Base-by-base conservation (phyloP, 805 yeast species). In the Soucietia sequanensis region DNA sequence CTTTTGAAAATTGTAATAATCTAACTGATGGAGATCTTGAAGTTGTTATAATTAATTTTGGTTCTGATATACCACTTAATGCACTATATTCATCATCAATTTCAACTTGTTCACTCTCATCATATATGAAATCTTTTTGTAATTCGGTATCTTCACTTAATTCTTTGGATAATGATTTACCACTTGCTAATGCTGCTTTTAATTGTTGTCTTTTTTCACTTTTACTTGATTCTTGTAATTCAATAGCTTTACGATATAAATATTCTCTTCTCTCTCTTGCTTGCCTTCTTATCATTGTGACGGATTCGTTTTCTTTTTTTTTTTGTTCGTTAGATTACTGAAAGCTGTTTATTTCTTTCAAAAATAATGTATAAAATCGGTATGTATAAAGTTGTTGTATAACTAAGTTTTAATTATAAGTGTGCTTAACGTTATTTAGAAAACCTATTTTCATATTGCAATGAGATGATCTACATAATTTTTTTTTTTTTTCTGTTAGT, bases 191-290 rank as follows among this genome's bases (percentile, higher is more conserved):
- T 0, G 98, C 95, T 11, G 86, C 84, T 44, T 84, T 83, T 27
- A 93, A 69, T 50, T 82, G 84, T 54, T 84, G 95, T 47, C 98
- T 74, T 59, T 91, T 91, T 52, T 86, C 91, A 13, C 84, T 83
- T 28, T 84, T 71, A 15, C 84, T 78, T 8, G 95, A 84, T 46
- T 93, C 98, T 58, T 93, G 96, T 23, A 91, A 73, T 56, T 88
- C 93, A 33, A 86, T 78, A 0, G 96, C 86, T 57, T 90, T 89
- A 33, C 88, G 76, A 67, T 86, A 93, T 18, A 93, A 70, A 52
- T 90, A 93, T 54, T 93, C 98, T 60, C 95, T 79, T 67, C 99
- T 78, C 60, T 93, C 97, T 65, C 99, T 80, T 6, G 98, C 97
- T 55, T 91, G 95, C 69, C 88, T 79, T 62, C 99, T 78, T 37